phyloP scores from a whole-genome alignment of 2,329 filamentous ascomycete species.

The Cladosporium sp. region DNA sequence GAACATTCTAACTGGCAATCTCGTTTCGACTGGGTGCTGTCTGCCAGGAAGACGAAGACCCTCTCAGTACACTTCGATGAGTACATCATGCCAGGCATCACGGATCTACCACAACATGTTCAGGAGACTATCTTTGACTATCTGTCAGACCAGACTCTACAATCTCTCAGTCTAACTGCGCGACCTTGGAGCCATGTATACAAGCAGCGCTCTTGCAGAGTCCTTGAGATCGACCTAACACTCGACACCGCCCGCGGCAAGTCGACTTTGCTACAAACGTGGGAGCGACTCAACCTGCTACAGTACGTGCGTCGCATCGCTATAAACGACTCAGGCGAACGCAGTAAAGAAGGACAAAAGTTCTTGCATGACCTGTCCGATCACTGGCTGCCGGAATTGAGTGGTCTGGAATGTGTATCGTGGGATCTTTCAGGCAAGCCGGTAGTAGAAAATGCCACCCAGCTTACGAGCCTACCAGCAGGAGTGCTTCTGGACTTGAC shows the following conservation, averaged over 20 bases:
- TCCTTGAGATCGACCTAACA: neutral
- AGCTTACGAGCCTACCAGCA: neutral
- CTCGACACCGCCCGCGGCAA: neutral
- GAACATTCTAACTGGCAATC: no score
- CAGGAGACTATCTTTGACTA: neutral
- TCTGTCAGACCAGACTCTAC: neutral
- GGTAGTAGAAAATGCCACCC: neutral
- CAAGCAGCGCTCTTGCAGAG: neutral
- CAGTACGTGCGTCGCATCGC: neutral
- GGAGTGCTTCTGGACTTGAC: neutral
- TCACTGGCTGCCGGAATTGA: neutral
- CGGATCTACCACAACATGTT: neutral
- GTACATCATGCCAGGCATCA: neutral
- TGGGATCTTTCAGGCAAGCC: neutral
- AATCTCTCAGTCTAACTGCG: neutral
- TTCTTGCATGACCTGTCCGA: neutral
- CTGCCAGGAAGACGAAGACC: no score
- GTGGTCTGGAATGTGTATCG: neutral
- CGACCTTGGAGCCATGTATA: neutral
- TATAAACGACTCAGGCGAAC: neutral
- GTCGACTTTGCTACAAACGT: neutral
- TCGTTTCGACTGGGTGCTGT: no score
- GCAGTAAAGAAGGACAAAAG: neutral
- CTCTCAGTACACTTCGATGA: no score
- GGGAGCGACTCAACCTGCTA: neutral